phyloP scores from a whole-genome alignment of 371 early-diverging fungal genomes.

The Blakeslea trispora region DNA sequence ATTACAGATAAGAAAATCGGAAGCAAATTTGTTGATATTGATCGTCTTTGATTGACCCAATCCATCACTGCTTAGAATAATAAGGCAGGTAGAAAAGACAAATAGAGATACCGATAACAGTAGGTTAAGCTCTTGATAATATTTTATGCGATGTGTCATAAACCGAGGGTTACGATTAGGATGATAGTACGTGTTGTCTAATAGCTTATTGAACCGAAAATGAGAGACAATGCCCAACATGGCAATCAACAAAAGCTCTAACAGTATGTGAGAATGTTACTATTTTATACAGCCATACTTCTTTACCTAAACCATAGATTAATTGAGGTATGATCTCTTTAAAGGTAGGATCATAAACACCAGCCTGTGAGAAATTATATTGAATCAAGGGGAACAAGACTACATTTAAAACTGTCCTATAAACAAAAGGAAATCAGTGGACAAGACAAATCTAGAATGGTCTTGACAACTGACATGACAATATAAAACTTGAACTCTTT shows the following conservation, averaged over 20 bases:
- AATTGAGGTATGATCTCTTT: slow-evolving; percentile 54
- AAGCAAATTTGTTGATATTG: slow-evolving; percentile 40
- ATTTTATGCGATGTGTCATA: slow-evolving; percentile 39
- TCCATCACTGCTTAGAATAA: slow-evolving; percentile 46
- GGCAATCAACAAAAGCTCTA: slow-evolving; percentile 40
- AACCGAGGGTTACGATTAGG: slow-evolving; percentile 26
- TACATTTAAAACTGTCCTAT: slow-evolving; percentile 38
- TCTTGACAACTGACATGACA: slow-evolving; percentile 30
- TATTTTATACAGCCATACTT: too few relatives aligned
- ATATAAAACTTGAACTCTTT: slow-evolving; percentile 52
- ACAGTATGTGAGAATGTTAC: too few relatives aligned
- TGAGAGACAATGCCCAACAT: slow-evolving; percentile 49
- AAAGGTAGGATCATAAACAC: slow-evolving; percentile 40
- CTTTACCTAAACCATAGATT: slow-evolving; percentile 43
- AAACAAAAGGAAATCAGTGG: slow-evolving; percentile 1
- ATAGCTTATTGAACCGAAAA: slow-evolving; percentile 42
- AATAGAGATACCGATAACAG: slow-evolving; percentile 38
- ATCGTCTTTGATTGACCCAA: slow-evolving; percentile 32
- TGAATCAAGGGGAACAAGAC: slow-evolving; percentile 47
- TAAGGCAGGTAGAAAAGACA: slow-evolving; percentile 31
- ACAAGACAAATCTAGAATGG: not conserved
- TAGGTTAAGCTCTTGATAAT: slow-evolving; percentile 51
- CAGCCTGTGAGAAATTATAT: slow-evolving; percentile 38
- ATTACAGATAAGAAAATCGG: slow-evolving; percentile 51
- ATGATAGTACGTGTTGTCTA: slow-evolving; percentile 25